Conservation (phyloP, 495 filamentous ascomycete genomes). For the Talaromyces thailandensis region DNA sequence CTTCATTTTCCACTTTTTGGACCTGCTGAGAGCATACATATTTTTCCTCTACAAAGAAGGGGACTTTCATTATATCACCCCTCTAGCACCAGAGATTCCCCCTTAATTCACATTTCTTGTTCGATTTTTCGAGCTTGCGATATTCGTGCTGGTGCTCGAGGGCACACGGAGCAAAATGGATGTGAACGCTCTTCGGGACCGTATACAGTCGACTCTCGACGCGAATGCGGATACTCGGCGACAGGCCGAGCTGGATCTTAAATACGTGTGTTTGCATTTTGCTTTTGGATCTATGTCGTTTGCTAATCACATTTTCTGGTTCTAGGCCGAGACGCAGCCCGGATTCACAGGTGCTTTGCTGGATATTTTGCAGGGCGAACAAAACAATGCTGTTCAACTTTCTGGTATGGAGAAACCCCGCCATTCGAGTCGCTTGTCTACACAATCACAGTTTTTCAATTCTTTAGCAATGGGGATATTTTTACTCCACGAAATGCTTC, state of each 20-base stretch:
- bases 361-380: slow-evolving; percentile 81
- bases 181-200: slow-evolving; percentile 72
- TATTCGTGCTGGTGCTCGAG: slow-evolving; percentile 22
- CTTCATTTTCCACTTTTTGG: not conserved
- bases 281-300: not conserved
- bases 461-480: not conserved
- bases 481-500: not conserved
- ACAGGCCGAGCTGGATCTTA: slow-evolving; percentile 85
- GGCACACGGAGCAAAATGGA: slow-evolving; percentile 58
- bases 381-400: slow-evolving; percentile 71
- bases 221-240: slow-evolving; percentile 75
- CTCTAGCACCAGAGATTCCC: too few species aligned
- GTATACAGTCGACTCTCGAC: slow-evolving; percentile 80
- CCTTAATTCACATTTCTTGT: not conserved
- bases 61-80: not conserved
- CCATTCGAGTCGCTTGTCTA: not conserved
- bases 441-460: not conserved
- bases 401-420: slow-evolving; percentile 56
- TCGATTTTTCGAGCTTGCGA: not conserved
- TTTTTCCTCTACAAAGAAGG: not conserved
- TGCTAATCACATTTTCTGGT: slow-evolving; percentile 7
- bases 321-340: slow-evolving; percentile 81
- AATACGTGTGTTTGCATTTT: slow-evolving; percentile 58
- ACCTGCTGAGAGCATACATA: not conserved
- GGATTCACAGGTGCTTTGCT: slow-evolving; percentile 87